Percentiles rank a stretch among this genome's conserved stretches.
phyloP scores from a whole-genome alignment of 139 green algal genomes.

The Zygnema circumcarinatum region DNA sequence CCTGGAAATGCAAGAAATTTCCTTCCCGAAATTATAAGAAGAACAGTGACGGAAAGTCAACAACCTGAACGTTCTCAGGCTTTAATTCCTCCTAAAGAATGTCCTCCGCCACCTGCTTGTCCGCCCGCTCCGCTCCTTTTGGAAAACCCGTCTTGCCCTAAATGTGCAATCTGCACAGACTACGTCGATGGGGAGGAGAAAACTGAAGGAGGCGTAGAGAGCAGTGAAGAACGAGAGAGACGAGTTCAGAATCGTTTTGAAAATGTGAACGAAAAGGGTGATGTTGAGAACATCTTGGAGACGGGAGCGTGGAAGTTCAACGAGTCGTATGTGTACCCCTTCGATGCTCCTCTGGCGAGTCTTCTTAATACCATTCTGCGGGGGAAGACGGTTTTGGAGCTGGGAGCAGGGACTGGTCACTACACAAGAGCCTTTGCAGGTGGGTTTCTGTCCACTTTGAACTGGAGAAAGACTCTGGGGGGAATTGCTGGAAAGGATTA shows the following conservation, averaged over 20 bases:
- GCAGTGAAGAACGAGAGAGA: neutral
- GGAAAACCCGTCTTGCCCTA: neutral
- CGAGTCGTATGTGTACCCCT: neutral
- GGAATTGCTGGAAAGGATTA: no score
- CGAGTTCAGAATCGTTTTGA: no score
- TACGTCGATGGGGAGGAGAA: neutral
- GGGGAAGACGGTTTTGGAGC: neutral
- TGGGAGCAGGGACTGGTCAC: conserved; percentile 7
- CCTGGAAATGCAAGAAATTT: no score
- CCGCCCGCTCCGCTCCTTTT: neutral
- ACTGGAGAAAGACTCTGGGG: no score
- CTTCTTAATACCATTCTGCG: neutral
- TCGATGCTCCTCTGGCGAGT: neutral
- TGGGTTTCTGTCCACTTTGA: no score
- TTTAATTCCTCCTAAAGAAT: no score
- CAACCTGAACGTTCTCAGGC: no score
- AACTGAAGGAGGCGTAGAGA: neutral
- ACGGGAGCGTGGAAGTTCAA: neutral
- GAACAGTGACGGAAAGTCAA: no score
- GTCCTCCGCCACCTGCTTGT: neutral
- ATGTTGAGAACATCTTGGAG: neutral
- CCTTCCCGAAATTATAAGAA: no score
- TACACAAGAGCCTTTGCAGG: neutral
- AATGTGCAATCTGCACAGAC: neutral
- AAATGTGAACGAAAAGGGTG: neutral